Conservation (phyloP, 352 stramenopile genomes). For the Pythium monospermum region DNA sequence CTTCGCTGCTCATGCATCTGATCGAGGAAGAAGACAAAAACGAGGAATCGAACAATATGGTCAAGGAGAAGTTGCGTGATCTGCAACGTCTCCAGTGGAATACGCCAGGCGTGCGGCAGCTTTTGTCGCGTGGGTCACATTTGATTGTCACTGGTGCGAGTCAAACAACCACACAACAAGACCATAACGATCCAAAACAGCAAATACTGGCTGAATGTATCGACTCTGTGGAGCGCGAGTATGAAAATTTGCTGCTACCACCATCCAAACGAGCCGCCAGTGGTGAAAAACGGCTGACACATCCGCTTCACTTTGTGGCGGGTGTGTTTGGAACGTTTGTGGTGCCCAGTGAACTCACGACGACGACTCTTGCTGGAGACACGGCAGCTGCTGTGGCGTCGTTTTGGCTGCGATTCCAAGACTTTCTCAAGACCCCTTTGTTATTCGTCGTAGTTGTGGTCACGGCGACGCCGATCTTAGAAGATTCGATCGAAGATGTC, state of each 20-base stretch:
- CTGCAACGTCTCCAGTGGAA: conserved; percentile 57
- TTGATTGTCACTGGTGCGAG: conserved; percentile 45
- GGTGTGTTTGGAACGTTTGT: conserved; percentile 51
- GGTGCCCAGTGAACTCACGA: conserved; percentile 21
- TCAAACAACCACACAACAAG: not conserved
- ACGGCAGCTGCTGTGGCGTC: too few species aligned
- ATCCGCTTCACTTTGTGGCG: conserved; percentile 32
- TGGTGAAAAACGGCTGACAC: conserved; percentile 5
- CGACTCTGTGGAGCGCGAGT: conserved; percentile 30
- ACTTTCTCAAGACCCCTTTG: conserved; percentile 31
- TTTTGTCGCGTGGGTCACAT: conserved; percentile 40
- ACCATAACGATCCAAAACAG: conserved; percentile 11
- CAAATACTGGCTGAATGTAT: conserved; percentile 3
- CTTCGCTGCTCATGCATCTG: not conserved
- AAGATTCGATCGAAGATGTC: conserved; percentile 44
- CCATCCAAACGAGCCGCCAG: conserved; percentile 32
- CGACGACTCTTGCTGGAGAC: not conserved
- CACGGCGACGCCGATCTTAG: conserved; percentile 28
- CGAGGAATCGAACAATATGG: not conserved
- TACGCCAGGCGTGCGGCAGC: conserved; percentile 37
- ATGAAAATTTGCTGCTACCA: conserved; percentile 46
- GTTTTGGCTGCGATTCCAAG: conserved; percentile 27
- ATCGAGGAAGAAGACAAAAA: conserved; percentile 1
- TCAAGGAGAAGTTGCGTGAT: conserved; percentile 39
- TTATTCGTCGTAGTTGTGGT: conserved; percentile 36